These are phyloP conservation scores for Aspergillus sp. DNA, from an alignment of 2,329 filamentous ascomycete genomes.

Conservation along the genomic window DNA sequence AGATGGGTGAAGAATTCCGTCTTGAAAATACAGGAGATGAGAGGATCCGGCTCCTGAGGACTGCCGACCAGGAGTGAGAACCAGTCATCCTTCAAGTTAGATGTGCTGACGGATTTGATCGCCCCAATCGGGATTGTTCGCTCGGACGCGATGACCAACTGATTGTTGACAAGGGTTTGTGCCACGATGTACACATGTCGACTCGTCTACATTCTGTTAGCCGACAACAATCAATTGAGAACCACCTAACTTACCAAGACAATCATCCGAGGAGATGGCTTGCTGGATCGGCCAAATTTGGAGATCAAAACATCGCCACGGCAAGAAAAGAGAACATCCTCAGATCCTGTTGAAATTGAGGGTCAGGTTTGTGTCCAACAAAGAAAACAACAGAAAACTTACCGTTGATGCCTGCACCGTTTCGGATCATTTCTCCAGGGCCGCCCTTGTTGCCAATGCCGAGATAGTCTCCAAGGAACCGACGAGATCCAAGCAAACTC, in stretches of 20 bases:
- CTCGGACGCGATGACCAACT: conserved; percentile 76
- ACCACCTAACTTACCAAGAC: conserved; percentile 53
- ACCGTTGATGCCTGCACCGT: conserved; percentile 63
- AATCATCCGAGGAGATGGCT: conserved; percentile 78
- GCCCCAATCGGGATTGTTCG: conserved; percentile 76
- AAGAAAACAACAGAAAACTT: conserved; percentile 33
- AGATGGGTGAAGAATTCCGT: conserved; percentile 96
- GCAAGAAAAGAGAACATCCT: conserved; percentile 82
- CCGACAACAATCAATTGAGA: neutral
- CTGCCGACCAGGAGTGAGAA: conserved; percentile 90
- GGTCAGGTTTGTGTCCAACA: too few species aligned
- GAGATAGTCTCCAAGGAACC: conserved; percentile 93
- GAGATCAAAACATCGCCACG: conserved; percentile 84
- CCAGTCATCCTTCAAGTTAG: conserved; percentile 88
- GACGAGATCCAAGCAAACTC: conserved; percentile 83
- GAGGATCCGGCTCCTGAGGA: conserved; percentile 85
- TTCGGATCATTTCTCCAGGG: conserved; percentile 74
- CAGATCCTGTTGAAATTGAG: conserved; percentile 37
- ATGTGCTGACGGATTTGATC: conserved; percentile 81
- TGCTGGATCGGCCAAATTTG: conserved; percentile 95
- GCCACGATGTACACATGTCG: conserved; percentile 85
- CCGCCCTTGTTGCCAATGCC: conserved; percentile 77
- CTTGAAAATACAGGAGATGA: conserved; percentile 90
- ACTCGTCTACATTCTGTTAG: conserved; percentile 52
- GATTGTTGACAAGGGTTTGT: conserved; percentile 75